phyloP scores from a whole-genome alignment of 768 basidiomycete genomes.

The Rhizopogon vulgaris region DNA sequence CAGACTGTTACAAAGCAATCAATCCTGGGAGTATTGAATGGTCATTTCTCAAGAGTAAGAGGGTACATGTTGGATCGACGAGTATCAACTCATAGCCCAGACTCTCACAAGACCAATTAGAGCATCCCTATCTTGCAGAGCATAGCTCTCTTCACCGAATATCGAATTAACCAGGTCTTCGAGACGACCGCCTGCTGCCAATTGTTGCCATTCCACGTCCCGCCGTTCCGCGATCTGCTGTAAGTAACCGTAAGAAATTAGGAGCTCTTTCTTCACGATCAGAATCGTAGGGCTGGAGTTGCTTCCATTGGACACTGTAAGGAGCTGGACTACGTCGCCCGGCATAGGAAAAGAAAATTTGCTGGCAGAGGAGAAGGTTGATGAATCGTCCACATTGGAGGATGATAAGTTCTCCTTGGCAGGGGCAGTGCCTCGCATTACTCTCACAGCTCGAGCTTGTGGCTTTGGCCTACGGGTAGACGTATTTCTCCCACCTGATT shows the following conservation, averaged over 20 bases:
- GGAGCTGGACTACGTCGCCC: slow-evolving; percentile 17
- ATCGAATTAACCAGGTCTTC: slow-evolving; percentile 18
- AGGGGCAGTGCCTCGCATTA: slow-evolving; percentile 3
- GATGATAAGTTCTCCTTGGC: not conserved
- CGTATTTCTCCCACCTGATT: slow-evolving; percentile 7
- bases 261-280: slow-evolving; percentile 32
- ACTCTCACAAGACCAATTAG: not conserved
- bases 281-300: slow-evolving; percentile 10
- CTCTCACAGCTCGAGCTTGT: slow-evolving; percentile 22
- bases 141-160: slow-evolving; percentile 15
- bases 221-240: slow-evolving; percentile 21
- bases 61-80: not conserved
- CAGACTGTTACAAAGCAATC: too few relatives aligned
- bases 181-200: slow-evolving; percentile 19
- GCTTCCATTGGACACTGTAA: slow-evolving; percentile 17
- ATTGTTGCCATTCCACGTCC: slow-evolving; percentile 30
- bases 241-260: slow-evolving; percentile 33
- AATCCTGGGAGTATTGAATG: too few relatives aligned
- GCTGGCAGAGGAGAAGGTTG: slow-evolving; percentile 18
- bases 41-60: too few relatives aligned
- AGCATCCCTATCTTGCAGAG: not conserved
- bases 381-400: not conserved
- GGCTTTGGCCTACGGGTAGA: slow-evolving; percentile 27
- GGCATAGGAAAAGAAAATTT: slow-evolving; percentile 16
- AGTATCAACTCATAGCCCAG: slow-evolving; percentile 6